Evolutionary conservation across 2,329 filamentous ascomycete species (phyloP).

Genomic region (Cladorrhinum sp.): DNA sequence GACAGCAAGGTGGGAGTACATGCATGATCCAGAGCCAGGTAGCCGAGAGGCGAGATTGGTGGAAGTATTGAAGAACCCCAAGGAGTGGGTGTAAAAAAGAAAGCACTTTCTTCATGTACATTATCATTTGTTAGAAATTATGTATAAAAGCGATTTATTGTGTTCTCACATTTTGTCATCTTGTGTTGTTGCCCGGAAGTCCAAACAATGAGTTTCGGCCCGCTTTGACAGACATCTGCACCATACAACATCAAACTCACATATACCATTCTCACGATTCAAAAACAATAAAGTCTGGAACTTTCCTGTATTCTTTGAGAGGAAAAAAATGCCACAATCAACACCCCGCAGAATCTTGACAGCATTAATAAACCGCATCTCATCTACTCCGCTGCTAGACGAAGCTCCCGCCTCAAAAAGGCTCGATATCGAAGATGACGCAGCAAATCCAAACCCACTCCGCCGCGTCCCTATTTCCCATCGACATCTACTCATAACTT

Average conservation of each 20-base stretch:
- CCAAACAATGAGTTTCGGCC: background rate
- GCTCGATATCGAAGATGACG: background rate
- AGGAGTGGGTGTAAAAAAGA: slow-evolving; percentile 58
- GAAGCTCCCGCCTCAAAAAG: background rate
- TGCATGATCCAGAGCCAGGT: slow-evolving; percentile 78
- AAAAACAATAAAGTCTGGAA: background rate
- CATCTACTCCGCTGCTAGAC: slow-evolving; percentile 29
- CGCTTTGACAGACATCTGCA: background rate
- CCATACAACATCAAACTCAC: background rate
- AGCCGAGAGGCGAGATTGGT: slow-evolving; percentile 77
- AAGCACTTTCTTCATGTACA: slow-evolving; percentile 3
- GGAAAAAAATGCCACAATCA: slow-evolving; percentile 31
- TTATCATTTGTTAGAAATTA: background rate
- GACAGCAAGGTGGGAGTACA: slow-evolving; percentile 93
- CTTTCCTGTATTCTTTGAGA: no score
- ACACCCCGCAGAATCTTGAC: slow-evolving; percentile 46
- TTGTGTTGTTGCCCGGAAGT: background rate
- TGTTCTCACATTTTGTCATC: background rate
- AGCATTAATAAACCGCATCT: slow-evolving; percentile 45
- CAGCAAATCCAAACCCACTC: slow-evolving; percentile 35
- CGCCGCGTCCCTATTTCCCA: slow-evolving; percentile 37
- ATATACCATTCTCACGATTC: background rate
- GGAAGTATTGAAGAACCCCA: slow-evolving; percentile 64
- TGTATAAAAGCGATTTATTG: background rate
- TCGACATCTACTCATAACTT: slow-evolving; percentile 64